phyloP scores from a whole-genome alignment of 140 eudicot species.

The Bidens hawaiensis region DNA sequence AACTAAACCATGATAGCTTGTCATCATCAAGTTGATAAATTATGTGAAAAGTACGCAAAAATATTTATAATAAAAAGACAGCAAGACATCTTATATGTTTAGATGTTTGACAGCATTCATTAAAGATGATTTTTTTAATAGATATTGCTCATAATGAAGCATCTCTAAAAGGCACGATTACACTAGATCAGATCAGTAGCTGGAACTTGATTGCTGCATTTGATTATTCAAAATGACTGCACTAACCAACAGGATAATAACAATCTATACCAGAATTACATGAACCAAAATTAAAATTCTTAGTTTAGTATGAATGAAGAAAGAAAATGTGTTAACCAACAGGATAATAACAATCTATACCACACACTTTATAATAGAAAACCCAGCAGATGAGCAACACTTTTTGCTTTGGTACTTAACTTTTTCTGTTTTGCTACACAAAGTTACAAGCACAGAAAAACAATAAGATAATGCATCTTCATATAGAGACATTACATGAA shows the following conservation, averaged over 20 bases:
- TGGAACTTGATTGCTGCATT: not conserved
- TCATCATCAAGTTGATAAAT: not conserved
- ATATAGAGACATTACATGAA: too few species aligned
- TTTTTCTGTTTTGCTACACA: not conserved
- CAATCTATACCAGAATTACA: not conserved
- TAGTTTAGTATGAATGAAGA: not conserved
- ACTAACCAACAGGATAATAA: not conserved
- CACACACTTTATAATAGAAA: not conserved
- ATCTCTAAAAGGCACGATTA: not conserved
- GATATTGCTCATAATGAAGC: constrained; percentile 9
- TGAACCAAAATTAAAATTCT: not conserved
- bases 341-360: not conserved
- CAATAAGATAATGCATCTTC: not conserved
- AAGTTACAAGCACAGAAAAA: not conserved
- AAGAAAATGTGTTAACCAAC: not conserved
- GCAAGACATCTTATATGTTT: not conserved
- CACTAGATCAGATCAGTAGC: not conserved
- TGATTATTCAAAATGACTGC: not conserved
- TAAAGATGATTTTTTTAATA: not conserved
- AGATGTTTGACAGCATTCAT: not conserved
- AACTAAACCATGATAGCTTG: not conserved
- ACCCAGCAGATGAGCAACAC: not conserved
- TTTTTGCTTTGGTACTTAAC: not conserved
- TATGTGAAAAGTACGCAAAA: not conserved
- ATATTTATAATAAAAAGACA: not conserved